Base-by-base conservation (phyloP, 2,329 filamentous ascomycete species). In the Colletotrichum acutatum region DNA sequence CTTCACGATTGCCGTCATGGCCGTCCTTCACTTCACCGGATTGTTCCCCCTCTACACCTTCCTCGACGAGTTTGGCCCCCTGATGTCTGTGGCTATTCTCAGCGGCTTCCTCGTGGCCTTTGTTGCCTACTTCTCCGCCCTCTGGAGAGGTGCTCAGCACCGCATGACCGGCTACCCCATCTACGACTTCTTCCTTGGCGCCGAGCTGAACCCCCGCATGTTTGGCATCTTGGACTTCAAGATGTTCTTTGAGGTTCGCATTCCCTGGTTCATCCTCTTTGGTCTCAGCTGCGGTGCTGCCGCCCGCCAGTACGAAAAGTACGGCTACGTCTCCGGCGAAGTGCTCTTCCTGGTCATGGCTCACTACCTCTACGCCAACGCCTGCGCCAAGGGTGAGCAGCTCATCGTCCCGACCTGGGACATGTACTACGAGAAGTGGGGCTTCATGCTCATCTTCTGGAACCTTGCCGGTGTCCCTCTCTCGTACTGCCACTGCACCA, bases 381-480 rank as follows among this genome's bases (percentile, higher is more conserved):
- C 95, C 66, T 98, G 95, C 86, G 91, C 92, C 77, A 98, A 98
- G 86, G 95, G 93, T 60, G 95, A 98, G 84, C 94, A 98, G 84
- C 90, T 95, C 80, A 98, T 98, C 82, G 90, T 95, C 72, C 93
- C 93, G 9, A 97, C 94, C 62, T 98, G 95, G 93, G 95, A 98
- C 79, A 97, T 98, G 93, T 97, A 97, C 87, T 96, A 95, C 78
- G 95, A 98, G 87, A 98, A 98, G 85, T 95, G 94, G 90, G 95
- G 95, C 65, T 98, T 98, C 87, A 98, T 98, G 95, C 90, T 98
- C 76, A 97, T 97, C 83, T 98, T 98, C 90, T 98, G 95, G 95
- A 98, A 98, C 84, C 87, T 98, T 81, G 95, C 95, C 59, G 95
- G 95, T 76, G 95, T 98, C 30, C 95, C 95, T 16, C 88, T 98